Conservation (phyloP, 2,329 filamentous ascomycete genomes). For the Byssothecium circinans region DNA sequence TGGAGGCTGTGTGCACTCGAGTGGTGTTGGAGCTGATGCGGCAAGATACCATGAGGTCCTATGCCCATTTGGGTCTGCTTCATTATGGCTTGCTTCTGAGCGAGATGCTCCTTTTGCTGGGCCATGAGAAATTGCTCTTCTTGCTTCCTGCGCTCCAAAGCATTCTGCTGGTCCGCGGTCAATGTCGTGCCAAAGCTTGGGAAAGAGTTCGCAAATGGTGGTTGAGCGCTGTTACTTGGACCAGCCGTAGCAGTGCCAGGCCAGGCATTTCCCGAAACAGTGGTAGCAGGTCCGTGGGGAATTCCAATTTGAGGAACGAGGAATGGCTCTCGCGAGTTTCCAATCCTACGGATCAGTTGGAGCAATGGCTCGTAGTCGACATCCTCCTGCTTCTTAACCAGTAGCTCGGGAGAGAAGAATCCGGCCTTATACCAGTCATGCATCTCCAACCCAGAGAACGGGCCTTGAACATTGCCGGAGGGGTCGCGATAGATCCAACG, state of each 20-base stretch:
- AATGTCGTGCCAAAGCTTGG: constrained; percentile 95
- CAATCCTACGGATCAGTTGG: constrained; percentile 91
- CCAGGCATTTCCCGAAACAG: constrained; percentile 50
- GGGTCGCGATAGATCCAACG: constrained; percentile 98
- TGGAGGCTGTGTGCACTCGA: constrained; percentile 94
- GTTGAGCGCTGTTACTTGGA: constrained; percentile 56
- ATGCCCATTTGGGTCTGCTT: constrained; percentile 66
- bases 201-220: constrained; percentile 90
- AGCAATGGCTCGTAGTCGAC: constrained; percentile 91
- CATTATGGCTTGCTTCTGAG: constrained; percentile 76
- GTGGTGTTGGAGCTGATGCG: constrained; percentile 80
- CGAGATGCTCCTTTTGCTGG: constrained; percentile 88
- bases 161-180: constrained; percentile 97
- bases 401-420: constrained; percentile 92
- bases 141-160: constrained; percentile 91
- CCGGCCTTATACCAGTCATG: constrained; percentile 99
- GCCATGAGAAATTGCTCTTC: constrained; percentile 98
- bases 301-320: constrained; percentile 96
- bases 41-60: constrained; percentile 54
- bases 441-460: constrained; percentile 97
- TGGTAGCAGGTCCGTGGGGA: constrained; percentile 74
- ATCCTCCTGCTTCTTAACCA: constrained; percentile 94
- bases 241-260: constrained; percentile 44
- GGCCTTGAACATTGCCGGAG: constrained; percentile 86
- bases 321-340: constrained; percentile 96